A percentile compares a stretch with the other conserved stretches of the same genome.
These are phyloP conservation scores for Acrocalymma vagum DNA, from an alignment of 2,329 filamentous ascomycete species.

Conservation along the genomic window DNA sequence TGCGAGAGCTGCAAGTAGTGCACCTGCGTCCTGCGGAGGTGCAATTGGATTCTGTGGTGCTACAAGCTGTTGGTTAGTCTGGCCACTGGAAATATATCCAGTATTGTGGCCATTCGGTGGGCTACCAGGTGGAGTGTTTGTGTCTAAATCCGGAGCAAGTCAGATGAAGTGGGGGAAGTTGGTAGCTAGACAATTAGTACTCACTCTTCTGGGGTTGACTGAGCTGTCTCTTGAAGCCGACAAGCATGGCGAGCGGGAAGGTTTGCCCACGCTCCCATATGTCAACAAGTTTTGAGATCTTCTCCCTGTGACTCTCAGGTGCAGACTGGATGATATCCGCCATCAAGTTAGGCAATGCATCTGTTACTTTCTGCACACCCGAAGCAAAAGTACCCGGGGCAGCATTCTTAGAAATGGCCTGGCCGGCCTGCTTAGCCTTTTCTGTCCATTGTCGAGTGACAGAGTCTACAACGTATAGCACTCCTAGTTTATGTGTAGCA, in stretches of 20 bases:
- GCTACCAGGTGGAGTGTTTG: slow-evolving; percentile 34
- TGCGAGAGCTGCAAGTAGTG: slow-evolving; percentile 45
- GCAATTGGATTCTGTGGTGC: slow-evolving; percentile 25
- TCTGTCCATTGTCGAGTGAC: slow-evolving; percentile 99
- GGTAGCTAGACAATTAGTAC: slow-evolving; percentile 47
- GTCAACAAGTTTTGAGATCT: slow-evolving; percentile 93
- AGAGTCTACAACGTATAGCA: slow-evolving; percentile 99
- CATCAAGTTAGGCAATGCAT: slow-evolving; percentile 92
- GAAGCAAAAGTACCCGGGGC: slow-evolving; percentile 93
- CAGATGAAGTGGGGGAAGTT: slow-evolving; percentile 18
- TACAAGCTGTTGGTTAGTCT: slow-evolving; percentile 37
- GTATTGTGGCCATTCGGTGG: slow-evolving; percentile 34
- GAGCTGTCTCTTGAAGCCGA: slow-evolving; percentile 84
- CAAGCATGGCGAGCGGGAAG: slow-evolving; percentile 82
- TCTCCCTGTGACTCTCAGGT: slow-evolving; percentile 95
- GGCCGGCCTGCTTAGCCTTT: slow-evolving; percentile 85
- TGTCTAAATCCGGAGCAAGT: slow-evolving; percentile 16
- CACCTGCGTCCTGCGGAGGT: slow-evolving; percentile 34
- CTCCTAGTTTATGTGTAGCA: slow-evolving; percentile 95
- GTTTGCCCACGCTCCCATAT: slow-evolving; percentile 98
- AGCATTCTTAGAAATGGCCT: slow-evolving; percentile 78
- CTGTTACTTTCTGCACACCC: slow-evolving; percentile 95
- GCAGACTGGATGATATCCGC: slow-evolving; percentile 90
- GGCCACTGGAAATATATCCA: slow-evolving; percentile 24
- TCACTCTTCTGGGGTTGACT: slow-evolving; percentile 72